Evolutionary conservation across 1,284 basidiomycete species (phyloP).

Genomic region (Inonotus obliquus): DNA sequence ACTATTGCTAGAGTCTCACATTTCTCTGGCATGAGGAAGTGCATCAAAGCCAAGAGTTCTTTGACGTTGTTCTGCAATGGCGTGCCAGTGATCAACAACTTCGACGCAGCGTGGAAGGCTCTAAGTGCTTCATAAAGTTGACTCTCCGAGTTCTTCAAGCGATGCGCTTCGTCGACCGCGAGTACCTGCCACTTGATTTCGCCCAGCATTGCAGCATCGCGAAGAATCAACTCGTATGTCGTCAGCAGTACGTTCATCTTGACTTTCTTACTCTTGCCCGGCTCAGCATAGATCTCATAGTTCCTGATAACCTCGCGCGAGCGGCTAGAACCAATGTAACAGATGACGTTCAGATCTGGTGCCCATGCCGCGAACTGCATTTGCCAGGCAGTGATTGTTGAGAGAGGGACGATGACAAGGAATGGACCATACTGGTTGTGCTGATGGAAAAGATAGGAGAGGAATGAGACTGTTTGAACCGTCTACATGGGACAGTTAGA

Average conservation of each 20-base stretch:
- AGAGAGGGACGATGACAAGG: conserved; percentile 96
- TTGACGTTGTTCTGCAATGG: conserved; percentile 99
- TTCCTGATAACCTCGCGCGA: conserved; percentile 90
- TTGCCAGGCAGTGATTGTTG: conserved; percentile 98
- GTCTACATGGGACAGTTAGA: conserved; percentile 45
- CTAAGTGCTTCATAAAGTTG: conserved; percentile 94
- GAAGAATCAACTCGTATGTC: conserved; percentile 94
- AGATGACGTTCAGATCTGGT: conserved; percentile 94
- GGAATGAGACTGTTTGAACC: conserved; percentile 94
- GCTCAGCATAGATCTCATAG: conserved; percentile 83
- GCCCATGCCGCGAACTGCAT: conserved; percentile 94
- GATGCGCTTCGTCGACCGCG: conserved; percentile 97
- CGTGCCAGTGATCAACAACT: conserved; percentile 96
- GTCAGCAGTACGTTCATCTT: conserved; percentile 98
- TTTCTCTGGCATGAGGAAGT: conserved; percentile 98
- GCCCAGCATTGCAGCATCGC: conserved; percentile 85
- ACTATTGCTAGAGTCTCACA: conserved; percentile 48
- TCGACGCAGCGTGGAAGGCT: conserved; percentile 86
- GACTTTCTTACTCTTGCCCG: conserved; percentile 64
- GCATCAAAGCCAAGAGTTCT: conserved; percentile 95
- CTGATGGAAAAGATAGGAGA: conserved; percentile 94
- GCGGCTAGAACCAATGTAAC: conserved; percentile 89
- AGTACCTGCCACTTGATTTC: conserved; percentile 98
- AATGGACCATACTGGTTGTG: conserved; percentile 95
- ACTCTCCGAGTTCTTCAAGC: conserved; percentile 96